Evolutionary conservation across 371 early-diverging fungal genomes (phyloP), one percentile per base, ranked within the genome.

Genomic region (Parasitella parasitica): DNA sequence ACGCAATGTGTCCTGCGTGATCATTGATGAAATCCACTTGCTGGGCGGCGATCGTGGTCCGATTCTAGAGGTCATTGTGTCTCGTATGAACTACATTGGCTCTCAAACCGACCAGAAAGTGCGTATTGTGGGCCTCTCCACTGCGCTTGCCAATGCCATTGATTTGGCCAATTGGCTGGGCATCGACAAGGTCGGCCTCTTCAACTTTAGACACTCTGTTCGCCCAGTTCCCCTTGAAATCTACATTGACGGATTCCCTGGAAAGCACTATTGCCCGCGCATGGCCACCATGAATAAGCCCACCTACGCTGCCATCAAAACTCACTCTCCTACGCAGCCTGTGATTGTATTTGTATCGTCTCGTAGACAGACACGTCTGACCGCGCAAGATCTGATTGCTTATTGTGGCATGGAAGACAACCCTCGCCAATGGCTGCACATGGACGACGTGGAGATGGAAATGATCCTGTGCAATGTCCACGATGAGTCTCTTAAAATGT

Each of bases 11-110:
- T 86, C 92, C 12, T 82, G 92, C 41, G 92, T 99, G 6, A 94
- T 99, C 35, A 93, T 99, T 66, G 99, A 99, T 79, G 99, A 99
- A 82, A 98, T 99, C 56, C 99, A 99, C 76, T 76, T 99, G 59
- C 83, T 99, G 22, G 97, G 97, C 16, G 93, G 93, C 22, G 97
- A 97, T 61, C 93, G 99, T 66, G 99, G 99, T 0, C 95, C 97
- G 12, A 95, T 95, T 69, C 75, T 99, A 48, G 99, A 99, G 71
- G 93, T 96, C 3, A 95, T 99, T 72, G 97, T 99, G 1, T 92
- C 96, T 30, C 89, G 99, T 46, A 96, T 95, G 97, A 94, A 95
- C 64, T 94, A 94, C 65, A 96, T 96, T 63, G 86, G 92, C 0
- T 85, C 91, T 3, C 89, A 89, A 49, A 64, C 84, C 11, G 76